Evolutionary conservation across 495 filamentous ascomycete genomes (phyloP), one percentile per base, ranked within the genome.

Genomic region (Podospora fimiseda): DNA sequence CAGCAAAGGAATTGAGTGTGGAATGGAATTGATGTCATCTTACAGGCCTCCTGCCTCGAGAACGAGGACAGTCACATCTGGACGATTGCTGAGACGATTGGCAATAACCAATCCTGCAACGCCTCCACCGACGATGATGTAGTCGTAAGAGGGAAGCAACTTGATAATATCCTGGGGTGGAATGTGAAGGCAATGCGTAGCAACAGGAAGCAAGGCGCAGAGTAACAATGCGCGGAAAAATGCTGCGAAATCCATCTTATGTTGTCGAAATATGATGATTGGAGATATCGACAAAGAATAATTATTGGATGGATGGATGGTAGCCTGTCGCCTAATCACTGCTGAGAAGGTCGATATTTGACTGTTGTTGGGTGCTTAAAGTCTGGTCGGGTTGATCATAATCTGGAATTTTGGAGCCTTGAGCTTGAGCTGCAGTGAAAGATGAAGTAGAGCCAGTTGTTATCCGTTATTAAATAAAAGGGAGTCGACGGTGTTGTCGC

Each of bases 51-150:
- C 60, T 3, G 57, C 51, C 51, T 75, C 74, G 36, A 76, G 64
- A 0, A 76, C 59, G 8, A 77, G 66, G 4, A 77, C 70, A 2
- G 65, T 67, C 33, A 66, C 56, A 19, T 52, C 50, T 0, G 49
- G 14, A 16, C 65, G 48, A 39, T 68, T 60, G 8, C 45, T 60
- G 20, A 84, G 66, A 9, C 64, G 59, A 22, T 67, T 55, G 24
- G 77, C 79, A 11, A 71, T 63, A 14, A 75, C 64, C 3, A 84
- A 69, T 9, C 79, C 81, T 2, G 75, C 66, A 19, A 76, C 72
- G 1, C 80, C 80, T 9, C 69, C 76, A 24, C 80, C 80, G 33
- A 82, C 71, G 44, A 84, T 71, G 7, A 81, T 65, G 56, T 67
- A 71, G 57, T 82, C 79, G 53, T 64, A 66, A 2, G 60, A 57